Conservation (phyloP, 139 green algal species). For the Chlamydomonas sp. region DNA sequence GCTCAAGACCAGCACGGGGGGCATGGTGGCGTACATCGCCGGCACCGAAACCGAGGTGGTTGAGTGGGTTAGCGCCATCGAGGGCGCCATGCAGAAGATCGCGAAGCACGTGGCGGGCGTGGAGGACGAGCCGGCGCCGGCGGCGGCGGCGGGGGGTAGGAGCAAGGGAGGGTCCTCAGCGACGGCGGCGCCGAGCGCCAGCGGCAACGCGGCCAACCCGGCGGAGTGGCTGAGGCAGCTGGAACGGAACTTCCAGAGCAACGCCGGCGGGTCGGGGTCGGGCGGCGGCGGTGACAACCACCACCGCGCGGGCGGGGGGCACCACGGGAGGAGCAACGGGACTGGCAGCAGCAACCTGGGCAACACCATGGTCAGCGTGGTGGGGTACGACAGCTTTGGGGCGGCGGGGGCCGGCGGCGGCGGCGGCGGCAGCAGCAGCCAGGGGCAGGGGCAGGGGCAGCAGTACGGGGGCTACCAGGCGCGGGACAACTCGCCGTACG, state of each 20-base stretch:
- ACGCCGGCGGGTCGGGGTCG: neutral
- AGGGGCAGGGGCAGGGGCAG: neutral
- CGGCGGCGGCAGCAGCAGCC: neutral
- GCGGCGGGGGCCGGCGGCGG: conserved; percentile 10
- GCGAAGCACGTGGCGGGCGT: conserved; percentile 74
- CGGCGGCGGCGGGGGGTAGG: neutral
- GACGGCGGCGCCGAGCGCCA: neutral
- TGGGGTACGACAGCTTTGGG: conserved; percentile 60
- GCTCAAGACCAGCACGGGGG: conserved; percentile 77
- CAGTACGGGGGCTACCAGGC: neutral
- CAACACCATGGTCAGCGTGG: conserved; percentile 73
- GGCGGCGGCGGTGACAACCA: conserved; percentile 13
- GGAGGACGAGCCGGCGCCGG: conserved; percentile 58
- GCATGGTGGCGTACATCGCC: conserved; percentile 78
- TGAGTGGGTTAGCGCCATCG: conserved; percentile 89
- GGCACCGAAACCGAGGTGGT: conserved; percentile 90
- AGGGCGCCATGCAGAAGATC: conserved; percentile 76
- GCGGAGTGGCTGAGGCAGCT: conserved; percentile 47
- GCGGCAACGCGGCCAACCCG: neutral
- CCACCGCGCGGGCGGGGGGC: neutral
- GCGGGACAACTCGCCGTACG: conserved; percentile 25
- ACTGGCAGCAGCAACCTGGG: conserved; percentile 19
- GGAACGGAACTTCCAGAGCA: conserved; percentile 40
- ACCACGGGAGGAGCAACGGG: neutral
- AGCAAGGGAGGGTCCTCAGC: conserved; percentile 8